Base-by-base conservation (phyloP, 345 rosid species). In the Euphorbia peplus region DNA sequence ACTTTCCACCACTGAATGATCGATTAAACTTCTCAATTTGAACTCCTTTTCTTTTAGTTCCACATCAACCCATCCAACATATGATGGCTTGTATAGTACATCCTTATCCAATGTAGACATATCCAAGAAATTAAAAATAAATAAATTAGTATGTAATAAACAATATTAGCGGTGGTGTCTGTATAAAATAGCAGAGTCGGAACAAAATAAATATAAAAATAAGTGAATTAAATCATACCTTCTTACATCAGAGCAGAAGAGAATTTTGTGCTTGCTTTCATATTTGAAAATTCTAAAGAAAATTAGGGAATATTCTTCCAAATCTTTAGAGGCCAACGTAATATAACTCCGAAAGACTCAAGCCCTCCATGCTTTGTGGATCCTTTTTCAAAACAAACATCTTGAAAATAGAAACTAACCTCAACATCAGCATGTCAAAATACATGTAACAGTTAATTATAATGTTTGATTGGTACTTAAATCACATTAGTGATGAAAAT, bases 301-400 rank as follows among this genome's bases (percentile, higher is more conserved):
- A 25, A 95, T 88, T 0, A 93, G 93, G 59, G 95, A 87, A 72
- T 64, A 87, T 59, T 95, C 96, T 69, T 86, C 89, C 1, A 88
- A 79, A 35, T 82, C 73, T 44, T 73, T 57, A 0, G 95, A 84
- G 0, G 95, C 99, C 39, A 93, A 76, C 4, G 93, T 88, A 67
- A 91, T 46, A n/a, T n/a, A 48, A 93, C 74, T 48, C 97, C 97
- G 52, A 93, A 93, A 4, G 97, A 96, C n/a, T 97, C 99, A 0
- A 93, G 70, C 1, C 90, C 90, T 5, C 96, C 96, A 0, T 48
- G 59, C 16, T 72, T 78, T 0, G 70, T 73, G 0, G 95, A 79
- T 25, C 95, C 84, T 75, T 67, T 83, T 6, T 51, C 12, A 3
- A 59, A 69, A 50, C 97, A 93, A 0, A 93, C 81, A 2, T 84